Evolutionary conservation across 805 yeast genomes (phyloP), one percentile per base, ranked within the genome.

Genomic region (Lachancea sp.): DNA sequence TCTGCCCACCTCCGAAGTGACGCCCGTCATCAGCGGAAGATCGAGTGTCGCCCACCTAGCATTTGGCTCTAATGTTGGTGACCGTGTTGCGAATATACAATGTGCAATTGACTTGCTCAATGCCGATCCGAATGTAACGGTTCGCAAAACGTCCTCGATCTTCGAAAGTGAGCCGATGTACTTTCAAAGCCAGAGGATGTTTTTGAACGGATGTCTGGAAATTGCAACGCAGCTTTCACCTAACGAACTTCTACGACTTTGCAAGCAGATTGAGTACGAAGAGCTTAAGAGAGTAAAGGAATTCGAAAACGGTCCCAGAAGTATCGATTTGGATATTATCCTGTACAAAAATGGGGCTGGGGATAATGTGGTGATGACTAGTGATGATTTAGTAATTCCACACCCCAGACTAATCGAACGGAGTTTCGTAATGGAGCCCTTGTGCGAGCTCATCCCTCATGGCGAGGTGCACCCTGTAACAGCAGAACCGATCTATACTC

Each of bases 151-250:
- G 0, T 89, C 97, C 0, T 77, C 94, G 0, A 63, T 90, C 40
- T 92, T 86, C 60, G 78, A 82, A 43, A 85, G 96, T 16, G 85
- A 81, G 51, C 97, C 99, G 29, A 90, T 92, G 97, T 92, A 88
- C 60, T 77, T 72, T 47, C 61, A 71, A 25, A 84, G 87, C 41
- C 99, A 92, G 63, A 72, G 77, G 2, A 79, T 78, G 51, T 92
- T 92, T 55, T 65, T 79, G 51, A 92, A 92, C 59, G 97, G 97
- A 2, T 95, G 80, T 3, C 55, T 86, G 12, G 75, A 80, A 47
- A 67, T 83, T 12, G 44, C 62, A n/a, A 89, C 96, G 0, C 48
- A 48, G 0, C 67, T 80, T 15, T 48, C 68, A 3, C 97, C 99
- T 1, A 67, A 70, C 24, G 80, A 76, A 1, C 64, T 92, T 12